Base-by-base conservation (phyloP, 768 basidiomycete genomes). In the Porphyrellus cyaneotinctus region DNA sequence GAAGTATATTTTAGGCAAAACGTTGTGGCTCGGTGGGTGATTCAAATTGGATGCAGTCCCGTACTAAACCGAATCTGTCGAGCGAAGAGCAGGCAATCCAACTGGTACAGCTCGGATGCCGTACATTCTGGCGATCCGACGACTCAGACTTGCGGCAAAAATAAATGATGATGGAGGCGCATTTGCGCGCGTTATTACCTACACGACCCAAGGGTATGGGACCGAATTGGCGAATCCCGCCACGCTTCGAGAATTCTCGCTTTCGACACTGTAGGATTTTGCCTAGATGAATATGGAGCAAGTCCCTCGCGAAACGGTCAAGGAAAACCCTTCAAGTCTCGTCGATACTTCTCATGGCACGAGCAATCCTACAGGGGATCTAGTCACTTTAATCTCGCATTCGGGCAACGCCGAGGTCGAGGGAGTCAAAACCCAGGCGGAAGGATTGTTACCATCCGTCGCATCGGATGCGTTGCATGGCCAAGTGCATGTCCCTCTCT, bases 91-190 rank as follows among this genome's bases (percentile, higher is more conserved):
- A n/a, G n/a, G n/a, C n/a, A n/a, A n/a, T n/a, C n/a, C n/a, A n/a
- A n/a, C n/a, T n/a, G n/a, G n/a, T n/a, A 39, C 26, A 32, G 10
- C 23, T 28, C 17, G 14, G 31, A 49, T 65, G 57, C 56, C 57
- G 50, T 52, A 53, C 53, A 39, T 53, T 58, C 44, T 36, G 15
- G 38, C 18, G 45, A 47, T 47, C 53, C 49, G 37, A 49, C 15
- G 37, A 49, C 15, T n/a, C 18, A 8, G 4, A 30, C 20, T 31
- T 13, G 9, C 15, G 26, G 43, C 43, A 22, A 43, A 47, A 17
- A 23, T 46, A 38, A 37, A 57, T 3, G 30, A 41, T 14, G 23
- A 37, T 33, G 32, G 4, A 28, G 26, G 26, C 26, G 26, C 26
- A 28, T 32, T 38, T 28, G 24, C 26, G 41, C 43, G 37, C 20